phyloP scores from a whole-genome alignment of 352 stramenopile genomes.

The Pythium rishiriense region DNA sequence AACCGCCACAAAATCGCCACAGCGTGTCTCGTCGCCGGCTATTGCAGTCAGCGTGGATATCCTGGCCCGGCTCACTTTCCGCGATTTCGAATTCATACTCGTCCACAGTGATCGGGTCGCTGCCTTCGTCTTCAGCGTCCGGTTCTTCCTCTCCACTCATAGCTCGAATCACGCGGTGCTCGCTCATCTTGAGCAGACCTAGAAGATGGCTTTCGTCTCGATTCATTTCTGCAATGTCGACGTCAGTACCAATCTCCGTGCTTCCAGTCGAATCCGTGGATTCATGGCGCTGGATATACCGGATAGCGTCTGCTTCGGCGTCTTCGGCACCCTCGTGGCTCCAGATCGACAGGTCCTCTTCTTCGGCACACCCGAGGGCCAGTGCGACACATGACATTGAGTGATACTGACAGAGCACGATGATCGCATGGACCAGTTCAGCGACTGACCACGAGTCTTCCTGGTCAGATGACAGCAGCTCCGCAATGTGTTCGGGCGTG shows the following conservation, averaged over 20 bases:
- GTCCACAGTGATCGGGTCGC: conserved; percentile 10
- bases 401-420: conserved; percentile 82
- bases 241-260: conserved; percentile 47
- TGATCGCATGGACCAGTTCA: conserved; percentile 85
- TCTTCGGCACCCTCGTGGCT: conserved; percentile 54
- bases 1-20: conserved; percentile 82
- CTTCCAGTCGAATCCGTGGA: conserved; percentile 34
- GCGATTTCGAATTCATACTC: conserved; percentile 49
- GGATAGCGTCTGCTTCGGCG: conserved; percentile 26
- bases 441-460: conserved; percentile 86
- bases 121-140: conserved; percentile 12
- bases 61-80: conserved; percentile 51
- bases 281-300: conserved; percentile 22
- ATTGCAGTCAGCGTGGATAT: conserved; percentile 29
- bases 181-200: conserved; percentile 61
- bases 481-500: conserved; percentile 68
- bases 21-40: conserved; percentile 61
- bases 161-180: conserved; percentile 20
- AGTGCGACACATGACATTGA: conserved; percentile 82
- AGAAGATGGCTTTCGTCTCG: conserved; percentile 70
- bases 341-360: conserved; percentile 74
- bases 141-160: conserved; percentile 55
- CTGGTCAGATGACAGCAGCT: conserved; percentile 66
- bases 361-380: conserved; percentile 70
- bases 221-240: conserved; percentile 74